Percentiles rank a stretch among this genome's conserved stretches.
These are phyloP conservation scores for Colletotrichum sp. DNA, from an alignment of 2,329 filamentous ascomycete genomes.

Conservation along the genomic window DNA sequence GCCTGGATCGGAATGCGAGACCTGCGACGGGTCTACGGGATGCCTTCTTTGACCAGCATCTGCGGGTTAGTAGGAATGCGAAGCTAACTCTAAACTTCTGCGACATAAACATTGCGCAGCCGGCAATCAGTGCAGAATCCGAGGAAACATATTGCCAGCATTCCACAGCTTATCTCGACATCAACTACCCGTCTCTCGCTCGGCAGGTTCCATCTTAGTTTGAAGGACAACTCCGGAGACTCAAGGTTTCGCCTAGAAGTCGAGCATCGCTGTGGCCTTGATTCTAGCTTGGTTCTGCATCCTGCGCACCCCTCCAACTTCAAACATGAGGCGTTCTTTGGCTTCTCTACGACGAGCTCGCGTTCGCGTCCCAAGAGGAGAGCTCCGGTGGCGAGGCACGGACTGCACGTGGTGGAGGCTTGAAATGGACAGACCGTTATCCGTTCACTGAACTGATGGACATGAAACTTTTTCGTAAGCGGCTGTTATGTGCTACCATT, in stretches of 20 bases:
- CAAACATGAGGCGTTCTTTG: conserved; percentile 12
- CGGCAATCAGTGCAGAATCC: background rate
- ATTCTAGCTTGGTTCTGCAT: background rate
- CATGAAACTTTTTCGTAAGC: background rate
- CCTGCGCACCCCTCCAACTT: background rate
- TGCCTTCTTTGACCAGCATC: background rate
- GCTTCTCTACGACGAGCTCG: background rate
- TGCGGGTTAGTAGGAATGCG: conserved; percentile 10
- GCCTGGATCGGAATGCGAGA: background rate
- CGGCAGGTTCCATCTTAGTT: background rate
- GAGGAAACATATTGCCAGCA: background rate
- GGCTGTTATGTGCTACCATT: background rate
- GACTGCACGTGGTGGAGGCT: conserved; percentile 14
- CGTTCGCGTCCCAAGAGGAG: background rate
- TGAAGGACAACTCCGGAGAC: background rate
- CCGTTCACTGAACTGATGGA: background rate
- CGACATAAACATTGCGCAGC: background rate
- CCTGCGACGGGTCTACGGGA: background rate
- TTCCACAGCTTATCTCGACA: background rate
- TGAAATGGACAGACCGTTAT: background rate
- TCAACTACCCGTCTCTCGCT: background rate
- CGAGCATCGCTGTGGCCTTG: background rate
- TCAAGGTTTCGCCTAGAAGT: background rate
- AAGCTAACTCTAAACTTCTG: background rate
- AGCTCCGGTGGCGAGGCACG: background rate